Base-by-base conservation (phyloP, 108 stramenopile species). In the Schizochytrium sp. region DNA sequence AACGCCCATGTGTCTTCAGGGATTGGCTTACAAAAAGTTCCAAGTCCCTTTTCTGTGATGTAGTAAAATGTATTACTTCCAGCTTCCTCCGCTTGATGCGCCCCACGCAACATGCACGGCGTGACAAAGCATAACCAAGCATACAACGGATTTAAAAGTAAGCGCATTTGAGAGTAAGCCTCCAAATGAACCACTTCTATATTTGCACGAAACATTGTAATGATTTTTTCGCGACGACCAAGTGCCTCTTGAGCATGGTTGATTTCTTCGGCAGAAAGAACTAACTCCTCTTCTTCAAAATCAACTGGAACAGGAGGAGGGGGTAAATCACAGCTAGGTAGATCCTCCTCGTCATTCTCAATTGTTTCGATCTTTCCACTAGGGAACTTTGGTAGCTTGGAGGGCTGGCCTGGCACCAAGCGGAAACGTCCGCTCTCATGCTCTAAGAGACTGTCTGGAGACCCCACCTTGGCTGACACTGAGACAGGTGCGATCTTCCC, bases 41-140 rank as follows among this genome's bases (percentile, higher is more conserved):
- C 64, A 3, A 69, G 40, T 8, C 64, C 64, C 28, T 69, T 69
- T 38, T 38, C 40, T 8, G 64, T 69, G 2, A 69, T 69, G 64
- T 44, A 5, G 64, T 69, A 69, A 7, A 5, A 69, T 8, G 64
- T 69, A 44, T 69, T 69, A 0, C 15, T 12, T 7, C 64, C 64
- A 44, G 64, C 64, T 1, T 69, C 3, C 15, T 69, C 64, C 42
- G 15, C 15, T 15, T 69, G 64, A 38, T 44, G 12, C 15, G 64
- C 64, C 28, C 64, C 64, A 7, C 64, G 64, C 40, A 69, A 10
- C 64, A 69, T 69, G 64, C 64, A 69, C 10, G 64, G 64, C 0
- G 64, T 44, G 10, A 69, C 12, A 38, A 69, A 44, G 19, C 40
- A 15, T 38, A 44, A 69, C 42, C 64, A 69, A 8, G 64, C 64